Percentiles rank a stretch among this genome's conserved stretches.
Conservation (phyloP, 2,329 filamentous ascomycete genomes). For the Xylariales sp. region DNA sequence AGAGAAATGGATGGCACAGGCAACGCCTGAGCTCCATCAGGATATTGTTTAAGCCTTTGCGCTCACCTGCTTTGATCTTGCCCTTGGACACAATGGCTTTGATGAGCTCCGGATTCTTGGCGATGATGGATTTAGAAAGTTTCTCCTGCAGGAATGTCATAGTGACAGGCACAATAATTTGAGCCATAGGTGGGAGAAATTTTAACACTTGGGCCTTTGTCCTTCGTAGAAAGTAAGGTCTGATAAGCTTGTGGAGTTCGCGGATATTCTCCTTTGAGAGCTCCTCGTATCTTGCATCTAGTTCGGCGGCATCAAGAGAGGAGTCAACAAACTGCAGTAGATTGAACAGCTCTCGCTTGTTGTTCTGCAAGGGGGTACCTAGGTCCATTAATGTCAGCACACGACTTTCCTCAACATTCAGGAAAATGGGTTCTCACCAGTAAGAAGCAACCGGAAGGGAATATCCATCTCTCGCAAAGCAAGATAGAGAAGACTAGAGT, state of each 20-base stretch:
- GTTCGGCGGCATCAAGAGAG: conserved; percentile 58
- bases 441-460: conserved; percentile 81
- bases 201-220: conserved; percentile 90
- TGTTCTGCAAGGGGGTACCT: conserved; percentile 88
- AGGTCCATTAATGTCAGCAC: too few relatives aligned
- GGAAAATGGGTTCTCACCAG: conserved; percentile 28
- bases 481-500: conserved; percentile 76
- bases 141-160: conserved; percentile 94
- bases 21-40: conserved; percentile 93
- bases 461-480: conserved; percentile 70
- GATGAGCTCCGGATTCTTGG: conserved; percentile 85
- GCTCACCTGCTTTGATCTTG: conserved; percentile 64
- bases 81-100: conserved; percentile 74
- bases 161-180: conserved; percentile 92
- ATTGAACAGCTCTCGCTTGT: conserved; percentile 91
- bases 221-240: conserved; percentile 64
- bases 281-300: conserved; percentile 74
- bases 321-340: conserved; percentile 91
- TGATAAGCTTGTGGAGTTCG: conserved; percentile 77
- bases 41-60: conserved; percentile 86
- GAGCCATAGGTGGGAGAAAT: conserved; percentile 87
- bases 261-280: conserved; percentile 79
- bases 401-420: background rate
- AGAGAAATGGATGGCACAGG: conserved; percentile 93
- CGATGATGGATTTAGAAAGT: conserved; percentile 87